Evolutionary conservation across 2,329 filamentous ascomycete species (phyloP), one percentile per base, ranked within the genome.

Genomic region (Delphinella strobiligena): DNA sequence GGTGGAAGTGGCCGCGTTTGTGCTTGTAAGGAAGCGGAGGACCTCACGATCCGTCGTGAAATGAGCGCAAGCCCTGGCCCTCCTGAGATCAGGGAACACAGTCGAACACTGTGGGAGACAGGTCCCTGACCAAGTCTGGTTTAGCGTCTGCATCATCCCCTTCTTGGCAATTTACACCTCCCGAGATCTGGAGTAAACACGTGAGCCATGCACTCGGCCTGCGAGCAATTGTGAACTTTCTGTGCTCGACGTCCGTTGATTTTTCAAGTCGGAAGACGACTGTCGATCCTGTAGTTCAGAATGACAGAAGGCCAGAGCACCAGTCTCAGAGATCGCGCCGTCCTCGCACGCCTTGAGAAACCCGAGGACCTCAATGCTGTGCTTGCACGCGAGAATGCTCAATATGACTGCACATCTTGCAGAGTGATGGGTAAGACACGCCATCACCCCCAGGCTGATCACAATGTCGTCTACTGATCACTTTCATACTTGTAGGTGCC

Each of bases 341-440:
- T 12, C 22, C 22, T 27, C 12, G 7, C 7, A 7, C 22, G 22
- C 22, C 22, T 27, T 27, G 22, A 27, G 7, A 27, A 43, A 30
- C 44, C 48, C 3, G 37, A 44, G 4, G 37, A 44, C 9, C 36
- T 54, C 37, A 44, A 47, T 38, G 43, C 50, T 17, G 48, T 45
- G 14, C 42, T 56, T 12, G 51, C 74, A 66, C 51, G 69, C 66
- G 56, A 77, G 73, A 40, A 77, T 14, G 45, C 45, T 39, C 43
- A 55, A 35, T 54, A 51, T 45, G 55, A 58, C 47, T 58, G 55
- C 42, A 41, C 51, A 3, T 49, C 52, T 8, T 59, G 54, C 42
- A 42, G 51, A 38, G 33, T 57, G 3, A 57, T 57, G 54, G 55
- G 55, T 55, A 49, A 22, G 31, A 34, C 19, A 19, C 40, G 12